A percentile compares a stretch with the other conserved stretches of the same genome.
Conservation (phyloP, 768 basidiomycete genomes). For the Podaxis mareebaensis region DNA sequence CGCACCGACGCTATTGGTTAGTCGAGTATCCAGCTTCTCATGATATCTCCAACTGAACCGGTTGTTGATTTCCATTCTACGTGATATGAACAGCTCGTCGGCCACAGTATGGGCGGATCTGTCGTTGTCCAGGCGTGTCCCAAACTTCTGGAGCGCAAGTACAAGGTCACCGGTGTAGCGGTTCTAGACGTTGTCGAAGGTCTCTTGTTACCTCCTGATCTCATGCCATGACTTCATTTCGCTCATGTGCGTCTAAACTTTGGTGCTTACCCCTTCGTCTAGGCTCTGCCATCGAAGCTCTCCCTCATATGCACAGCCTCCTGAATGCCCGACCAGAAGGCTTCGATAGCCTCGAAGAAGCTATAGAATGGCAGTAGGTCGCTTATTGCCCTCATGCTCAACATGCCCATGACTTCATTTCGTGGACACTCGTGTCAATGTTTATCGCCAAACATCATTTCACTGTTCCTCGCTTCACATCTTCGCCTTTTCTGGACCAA, state of each 20-base stretch:
- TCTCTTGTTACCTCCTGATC: conserved; percentile 25
- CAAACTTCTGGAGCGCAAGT: conserved; percentile 63
- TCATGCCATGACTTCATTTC: conserved; percentile 1
- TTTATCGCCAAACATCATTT: conserved; percentile 5
- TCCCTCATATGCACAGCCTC: conserved; percentile 89
- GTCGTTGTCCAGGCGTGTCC: conserved; percentile 77
- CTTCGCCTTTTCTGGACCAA: neutral
- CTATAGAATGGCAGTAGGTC: conserved; percentile 94
- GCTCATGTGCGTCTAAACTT: neutral
- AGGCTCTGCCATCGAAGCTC: conserved; percentile 92
- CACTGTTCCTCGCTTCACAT: neutral
- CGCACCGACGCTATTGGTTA: conserved; percentile 76
- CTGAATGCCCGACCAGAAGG: conserved; percentile 84
- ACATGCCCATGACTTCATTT: neutral
- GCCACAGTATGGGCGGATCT: conserved; percentile 97
- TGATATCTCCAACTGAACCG: neutral
- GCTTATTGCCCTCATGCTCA: neutral
- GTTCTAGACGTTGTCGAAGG: conserved; percentile 93
- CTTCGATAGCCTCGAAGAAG: conserved; percentile 82
- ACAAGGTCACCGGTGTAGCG: conserved; percentile 71
- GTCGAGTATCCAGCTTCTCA: conserved; percentile 21
- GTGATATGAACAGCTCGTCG: conserved; percentile 62
- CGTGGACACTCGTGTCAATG: neutral
- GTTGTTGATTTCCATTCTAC: neutral
- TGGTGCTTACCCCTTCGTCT: conserved; percentile 2